Evolutionary conservation across 768 basidiomycete species (phyloP).

Genomic region (Grammothele lineata): DNA sequence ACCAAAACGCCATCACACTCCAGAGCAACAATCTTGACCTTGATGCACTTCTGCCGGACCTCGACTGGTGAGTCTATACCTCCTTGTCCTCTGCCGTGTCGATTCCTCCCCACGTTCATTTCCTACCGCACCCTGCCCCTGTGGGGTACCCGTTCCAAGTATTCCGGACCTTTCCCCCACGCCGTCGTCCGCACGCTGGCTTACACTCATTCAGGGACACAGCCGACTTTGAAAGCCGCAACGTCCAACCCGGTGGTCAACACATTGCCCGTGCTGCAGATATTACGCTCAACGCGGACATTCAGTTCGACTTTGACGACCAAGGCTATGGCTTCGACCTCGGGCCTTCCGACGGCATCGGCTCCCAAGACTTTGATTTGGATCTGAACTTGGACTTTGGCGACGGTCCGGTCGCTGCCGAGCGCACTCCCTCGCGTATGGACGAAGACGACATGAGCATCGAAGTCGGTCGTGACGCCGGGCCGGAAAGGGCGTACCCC

Average conservation of each 20-base stretch:
- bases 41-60: slow-evolving; percentile 73
- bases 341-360: slow-evolving; percentile 77
- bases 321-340: slow-evolving; percentile 68
- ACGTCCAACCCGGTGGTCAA: slow-evolving; percentile 62
- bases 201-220: slow-evolving; percentile 54
- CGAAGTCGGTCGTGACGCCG: slow-evolving; percentile 75
- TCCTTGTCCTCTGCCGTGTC: no score
- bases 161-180: no score
- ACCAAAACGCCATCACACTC: slow-evolving; percentile 85
- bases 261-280: slow-evolving; percentile 84
- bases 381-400: slow-evolving; percentile 80
- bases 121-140: no score
- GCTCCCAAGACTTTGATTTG: slow-evolving; percentile 77
- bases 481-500: slow-evolving; percentile 36
- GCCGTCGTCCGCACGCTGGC: slow-evolving; percentile 7
- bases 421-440: slow-evolving; percentile 16
- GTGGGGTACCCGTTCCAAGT: no score
- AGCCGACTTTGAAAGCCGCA: slow-evolving; percentile 64
- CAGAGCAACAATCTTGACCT: slow-evolving; percentile 74
- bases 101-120: no score
- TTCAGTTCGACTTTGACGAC: slow-evolving; percentile 59
- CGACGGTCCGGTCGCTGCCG: slow-evolving; percentile 42
- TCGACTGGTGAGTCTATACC: slow-evolving; percentile 74
- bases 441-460: slow-evolving; percentile 59
- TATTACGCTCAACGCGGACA: slow-evolving; percentile 80